Evolutionary conservation across 1,139 yeast genomes (phyloP), one percentile per base, ranked within the genome.

Genomic region (Pichia sp.): DNA sequence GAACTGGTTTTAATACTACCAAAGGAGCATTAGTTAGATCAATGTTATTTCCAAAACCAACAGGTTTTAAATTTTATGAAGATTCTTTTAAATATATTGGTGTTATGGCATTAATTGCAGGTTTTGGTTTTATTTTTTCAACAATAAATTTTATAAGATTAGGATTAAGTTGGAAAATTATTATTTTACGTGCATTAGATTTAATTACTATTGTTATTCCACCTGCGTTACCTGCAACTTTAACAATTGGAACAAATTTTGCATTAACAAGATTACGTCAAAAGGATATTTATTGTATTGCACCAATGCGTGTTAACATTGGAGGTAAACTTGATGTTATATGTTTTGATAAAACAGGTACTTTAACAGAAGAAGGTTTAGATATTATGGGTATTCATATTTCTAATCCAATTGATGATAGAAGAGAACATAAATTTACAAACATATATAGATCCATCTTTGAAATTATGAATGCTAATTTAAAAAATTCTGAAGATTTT

Each of bases 331-430:
- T 94, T 27, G 97, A 92, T 60, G 78, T 87, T 3, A 71, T 89
- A 59, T 87, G 96, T 58, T 92, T 94, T 65, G 99, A 92, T 66
- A 92, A 92, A 61, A 92, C 99, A 0, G 99, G 99, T 1, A 92
- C 99, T 0, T 70, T 92, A 54, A 92, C 99, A 0, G 98, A 92
- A 61, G 98, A 92, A 62, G 98, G 97, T 0, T 69, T 92, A 40
- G 97, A 90, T 62, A 87, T 94, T 6, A 71, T 89, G 57, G 98
- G 98, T 3, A 80, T 90, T 16, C 95, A 87, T 57, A 65, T 82
- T 6, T 73, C 77, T 2, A 69, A 73, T 37, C 73, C 74, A 48
- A 79, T 78, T 1, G 50, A 54, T 11, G 81, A 79, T 23, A 65
- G 80, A 50, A 73, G 75, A 52, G 78, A 69, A 51, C 71, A 69